Base-by-base conservation (phyloP, 2,329 filamentous ascomycete species). In the Penicillium sp. region DNA sequence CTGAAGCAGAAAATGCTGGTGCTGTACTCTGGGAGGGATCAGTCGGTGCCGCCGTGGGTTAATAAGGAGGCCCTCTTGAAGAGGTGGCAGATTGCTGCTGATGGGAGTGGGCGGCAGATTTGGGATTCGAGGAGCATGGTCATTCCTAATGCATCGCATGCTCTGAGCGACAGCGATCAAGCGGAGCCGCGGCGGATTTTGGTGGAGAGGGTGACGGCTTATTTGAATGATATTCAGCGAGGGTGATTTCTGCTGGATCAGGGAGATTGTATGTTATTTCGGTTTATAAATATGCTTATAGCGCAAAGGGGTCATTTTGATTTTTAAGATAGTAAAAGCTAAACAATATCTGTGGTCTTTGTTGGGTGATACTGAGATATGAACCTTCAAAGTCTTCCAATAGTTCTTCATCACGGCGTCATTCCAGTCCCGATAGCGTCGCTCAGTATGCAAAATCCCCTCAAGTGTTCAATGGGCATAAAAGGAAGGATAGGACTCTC, bases 141-240 rank as follows among this genome's bases (percentile, higher is more conserved):
- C 25, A 77, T 82, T 55, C 76, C 78, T 0, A 71, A 71, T 54
- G 80, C 80, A 13, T 69, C 67, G 19, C 67, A 69, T 55, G 64
- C 66, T 7, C 40, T 69, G 17, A 69, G 67, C 59, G 67, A 69
- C 43, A 50, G 55, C 21, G 69, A 70, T 51, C 68, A 71, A 48
- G 77, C 79, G 33, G 77, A 74, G 64, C 76, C 21, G 75, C 81
- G 27, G 70, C 74, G 50, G 76, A 83, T 49, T 60, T 68, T 87
- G 54, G 76, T 83, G 12, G 67, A 70, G 46, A 79, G 81, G 59
- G 82, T 87, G 2, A 63, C 76, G 5, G 74, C 74, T 1, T 87
- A 85, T 65, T 64, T 86, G 61, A 67, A 70, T n/a, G 60, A 66
- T 51, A 50, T 66, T 41, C 46, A 64, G 40, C 62, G 50, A 13